phyloP scores from a whole-genome alignment of 768 basidiomycete genomes.

The Harrya chromipes region DNA sequence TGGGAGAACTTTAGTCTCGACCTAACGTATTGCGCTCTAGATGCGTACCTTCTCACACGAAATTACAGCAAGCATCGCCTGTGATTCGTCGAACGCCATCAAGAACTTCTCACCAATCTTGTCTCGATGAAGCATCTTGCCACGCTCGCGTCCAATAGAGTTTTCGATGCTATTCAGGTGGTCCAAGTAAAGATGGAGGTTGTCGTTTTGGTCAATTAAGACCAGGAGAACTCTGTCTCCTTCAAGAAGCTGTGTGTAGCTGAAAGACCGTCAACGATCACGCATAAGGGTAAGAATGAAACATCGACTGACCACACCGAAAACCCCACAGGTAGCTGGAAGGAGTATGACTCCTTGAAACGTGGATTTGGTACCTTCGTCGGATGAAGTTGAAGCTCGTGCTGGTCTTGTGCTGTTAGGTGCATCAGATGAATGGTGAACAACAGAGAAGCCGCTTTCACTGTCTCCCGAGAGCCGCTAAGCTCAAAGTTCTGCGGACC shows the following conservation, averaged over 20 bases:
- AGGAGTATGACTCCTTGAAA: constrained; percentile 25
- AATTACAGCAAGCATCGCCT: constrained; percentile 46
- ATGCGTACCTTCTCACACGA: constrained; percentile 39
- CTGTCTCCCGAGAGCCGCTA: constrained; percentile 16
- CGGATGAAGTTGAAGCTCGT: constrained; percentile 28
- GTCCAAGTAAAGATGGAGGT: constrained; percentile 40
- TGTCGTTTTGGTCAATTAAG: constrained; percentile 30
- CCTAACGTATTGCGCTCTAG: neutral
- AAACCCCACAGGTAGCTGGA: constrained; percentile 21
- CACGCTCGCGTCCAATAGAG: constrained; percentile 31
- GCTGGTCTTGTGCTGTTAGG: constrained; percentile 28
- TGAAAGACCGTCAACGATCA: constrained; percentile 7
- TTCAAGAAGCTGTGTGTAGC: constrained; percentile 40
- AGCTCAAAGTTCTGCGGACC: constrained; percentile 17
- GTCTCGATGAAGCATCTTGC: constrained; percentile 39
- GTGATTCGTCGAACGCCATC: constrained; percentile 51
- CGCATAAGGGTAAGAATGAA: neutral
- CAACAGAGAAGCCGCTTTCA: constrained; percentile 18
- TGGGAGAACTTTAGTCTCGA: constrained; percentile 12
- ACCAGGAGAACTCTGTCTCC: constrained; percentile 40
- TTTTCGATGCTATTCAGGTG: constrained; percentile 29
- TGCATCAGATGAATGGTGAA: constrained; percentile 30
- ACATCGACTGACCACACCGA: constrained; percentile 20
- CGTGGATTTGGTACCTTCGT: constrained; percentile 21
- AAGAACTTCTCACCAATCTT: constrained; percentile 46